phyloP scores from a whole-genome alignment of 2,329 filamentous ascomycete species.

The Trichoderma sp. region DNA sequence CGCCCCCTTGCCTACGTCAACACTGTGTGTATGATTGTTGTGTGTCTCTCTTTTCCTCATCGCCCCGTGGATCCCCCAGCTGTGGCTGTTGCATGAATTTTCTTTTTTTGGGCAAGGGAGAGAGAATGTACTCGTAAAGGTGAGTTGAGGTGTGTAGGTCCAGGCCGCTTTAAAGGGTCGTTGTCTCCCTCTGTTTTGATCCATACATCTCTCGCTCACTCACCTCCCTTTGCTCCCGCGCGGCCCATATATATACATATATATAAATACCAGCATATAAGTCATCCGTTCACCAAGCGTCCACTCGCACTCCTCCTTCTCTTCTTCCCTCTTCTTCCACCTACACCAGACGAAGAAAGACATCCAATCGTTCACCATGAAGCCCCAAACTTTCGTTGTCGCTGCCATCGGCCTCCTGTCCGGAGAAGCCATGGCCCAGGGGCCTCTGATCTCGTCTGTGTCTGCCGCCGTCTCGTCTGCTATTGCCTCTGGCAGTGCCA shows the following conservation, averaged over 20 bases:
- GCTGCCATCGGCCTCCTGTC: slow-evolving; percentile 21
- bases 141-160: neutral
- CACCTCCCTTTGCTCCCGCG: neutral
- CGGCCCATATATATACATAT: neutral
- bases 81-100: slow-evolving; percentile 20
- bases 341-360: neutral
- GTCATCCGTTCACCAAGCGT: neutral
- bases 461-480: slow-evolving; percentile 2
- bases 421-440: slow-evolving; percentile 7
- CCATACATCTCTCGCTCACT: neutral
- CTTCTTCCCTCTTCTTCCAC: neutral
- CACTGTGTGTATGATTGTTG: slow-evolving; percentile 10
- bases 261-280: slow-evolving; percentile 3
- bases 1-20: slow-evolving; percentile 17
- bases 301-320: neutral
- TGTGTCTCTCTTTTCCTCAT: neutral
- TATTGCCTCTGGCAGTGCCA: neutral
- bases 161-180: slow-evolving; percentile 9
- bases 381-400: slow-evolving; percentile 13
- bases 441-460: slow-evolving; percentile 1
- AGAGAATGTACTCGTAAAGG: neutral
- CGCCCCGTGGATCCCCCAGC: slow-evolving; percentile 17
- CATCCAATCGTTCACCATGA: slow-evolving; percentile 19
- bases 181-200: slow-evolving; percentile 6
- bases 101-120: slow-evolving; percentile 7